Evolutionary conservation across 306 rosid genomes (phyloP), one percentile per base, ranked within the genome.

Genomic region (Macrotyloma uniflorum): DNA sequence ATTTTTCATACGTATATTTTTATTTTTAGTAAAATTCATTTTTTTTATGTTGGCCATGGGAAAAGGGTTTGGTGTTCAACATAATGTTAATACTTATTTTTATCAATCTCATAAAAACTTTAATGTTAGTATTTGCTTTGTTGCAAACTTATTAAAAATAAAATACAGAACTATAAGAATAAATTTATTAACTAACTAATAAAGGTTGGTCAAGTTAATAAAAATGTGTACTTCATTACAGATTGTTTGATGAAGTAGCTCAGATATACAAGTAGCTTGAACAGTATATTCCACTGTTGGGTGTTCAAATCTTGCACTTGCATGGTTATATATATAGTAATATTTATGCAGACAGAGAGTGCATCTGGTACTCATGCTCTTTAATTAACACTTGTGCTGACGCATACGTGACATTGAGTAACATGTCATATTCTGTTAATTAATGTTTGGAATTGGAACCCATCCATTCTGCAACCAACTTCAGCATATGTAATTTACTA

Each of bases 301-400:
- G 22, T 61, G 24, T 61, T 61, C 43, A 61, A 30, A 61, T 30
- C 23, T 30, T 7, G 14, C 43, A n/a, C n/a, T n/a, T n/a, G n/a
- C n/a, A n/a, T n/a, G n/a, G n/a, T n/a, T n/a, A n/a, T n/a, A n/a
- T n/a, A n/a, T n/a, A n/a, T n/a, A n/a, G n/a, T n/a, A n/a, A 24
- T 38, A 38, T 38, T 32, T 57, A 23, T 7, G 14, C 26, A 66
- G 79, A 59, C 59, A 59, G 49, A n/a, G 72, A 10, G 79, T 47
- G 80, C 72, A 46, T 62, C 22, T 16, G 26, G 26, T 49, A 10
- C 18, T 53, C 54, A 65, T 35, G 66, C 15, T 28, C 23, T 38
- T 45, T 72, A 6, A 61, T 61, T 30, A 30, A 61, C 72, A 33
- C 30, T 62, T 45, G 2, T 62, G 85, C 57, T 82, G 82, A 82